A percentile compares a stretch with the other conserved stretches of the same genome.
These are phyloP conservation scores for Clavispora phyllophila DNA, from an alignment of 805 yeast genomes.

Conservation along the genomic window DNA sequence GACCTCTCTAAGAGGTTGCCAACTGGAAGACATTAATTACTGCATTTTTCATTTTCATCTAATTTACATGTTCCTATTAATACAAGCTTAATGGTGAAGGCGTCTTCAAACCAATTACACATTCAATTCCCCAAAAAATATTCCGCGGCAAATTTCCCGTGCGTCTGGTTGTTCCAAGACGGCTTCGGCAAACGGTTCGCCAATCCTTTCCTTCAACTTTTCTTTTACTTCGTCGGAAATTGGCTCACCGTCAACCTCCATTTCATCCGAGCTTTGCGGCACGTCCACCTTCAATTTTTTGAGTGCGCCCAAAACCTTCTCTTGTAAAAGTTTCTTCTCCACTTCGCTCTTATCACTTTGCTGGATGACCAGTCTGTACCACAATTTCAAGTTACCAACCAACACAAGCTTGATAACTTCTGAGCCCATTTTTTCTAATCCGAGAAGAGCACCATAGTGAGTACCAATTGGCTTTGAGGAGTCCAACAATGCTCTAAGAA, in stretches of 20 bases:
- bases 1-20: neutral
- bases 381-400: constrained; percentile 76
- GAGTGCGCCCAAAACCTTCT: constrained; percentile 50
- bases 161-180: constrained; percentile 47
- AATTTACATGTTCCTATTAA: constrained; percentile 1
- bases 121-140: constrained; percentile 63
- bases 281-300: constrained; percentile 37
- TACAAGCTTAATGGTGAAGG: neutral
- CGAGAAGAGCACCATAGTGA: constrained; percentile 85
- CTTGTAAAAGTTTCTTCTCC: constrained; percentile 45
- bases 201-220: constrained; percentile 56
- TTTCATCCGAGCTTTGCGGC: constrained; percentile 13
- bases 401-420: constrained; percentile 83
- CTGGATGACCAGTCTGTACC: constrained; percentile 62
- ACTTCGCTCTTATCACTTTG: constrained; percentile 32
- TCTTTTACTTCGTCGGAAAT: constrained; percentile 27
- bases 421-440: constrained; percentile 75
- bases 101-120: neutral
- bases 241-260: constrained; percentile 28
- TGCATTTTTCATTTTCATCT: neutral
- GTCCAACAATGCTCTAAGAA: constrained; percentile 85
- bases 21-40: neutral
- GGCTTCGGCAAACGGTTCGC: constrained; percentile 48
- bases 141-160: constrained; percentile 51
- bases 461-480: constrained; percentile 81